Percentiles rank a stretch among this genome's conserved stretches.
phyloP scores from a whole-genome alignment of 306 rosid species.

The Chamaecrista fasciculata region DNA sequence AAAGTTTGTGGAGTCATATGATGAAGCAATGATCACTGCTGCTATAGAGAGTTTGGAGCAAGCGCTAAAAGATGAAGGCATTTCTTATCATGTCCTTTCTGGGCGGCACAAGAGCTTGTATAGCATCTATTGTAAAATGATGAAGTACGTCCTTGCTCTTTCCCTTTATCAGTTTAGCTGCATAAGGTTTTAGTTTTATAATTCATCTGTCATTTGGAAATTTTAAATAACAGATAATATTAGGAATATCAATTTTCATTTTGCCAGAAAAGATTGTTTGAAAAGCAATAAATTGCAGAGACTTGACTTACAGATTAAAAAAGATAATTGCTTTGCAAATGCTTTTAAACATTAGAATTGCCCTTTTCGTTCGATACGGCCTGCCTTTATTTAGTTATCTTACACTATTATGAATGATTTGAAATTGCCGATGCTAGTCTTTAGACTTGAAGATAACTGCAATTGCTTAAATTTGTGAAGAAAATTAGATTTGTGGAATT shows the following conservation, averaged over 20 bases:
- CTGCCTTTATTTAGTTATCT: not conserved
- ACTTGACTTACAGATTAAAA: not conserved
- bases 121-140: slow-evolving; percentile 84
- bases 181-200: not conserved
- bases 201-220: not conserved
- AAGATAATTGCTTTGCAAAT: not conserved
- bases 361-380: not conserved
- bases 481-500: too few species aligned
- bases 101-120: slow-evolving; percentile 96
- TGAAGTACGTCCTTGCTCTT: slow-evolving; percentile 55
- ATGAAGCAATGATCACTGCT: slow-evolving; percentile 74
- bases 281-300: not conserved
- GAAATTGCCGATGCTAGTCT: not conserved
- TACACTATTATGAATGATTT: not conserved
- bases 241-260: not conserved
- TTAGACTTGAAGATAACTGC: not conserved
- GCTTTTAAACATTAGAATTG: not conserved
- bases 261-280: not conserved
- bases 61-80: slow-evolving; percentile 68
- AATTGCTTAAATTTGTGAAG: not conserved
- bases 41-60: slow-evolving; percentile 63
- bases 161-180: slow-evolving; percentile 12
- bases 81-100: slow-evolving; percentile 70
- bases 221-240: not conserved
- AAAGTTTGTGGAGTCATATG: slow-evolving; percentile 73